phyloP scores from a whole-genome alignment of 345 rosid genomes.

The Toxicodendron radicans region DNA sequence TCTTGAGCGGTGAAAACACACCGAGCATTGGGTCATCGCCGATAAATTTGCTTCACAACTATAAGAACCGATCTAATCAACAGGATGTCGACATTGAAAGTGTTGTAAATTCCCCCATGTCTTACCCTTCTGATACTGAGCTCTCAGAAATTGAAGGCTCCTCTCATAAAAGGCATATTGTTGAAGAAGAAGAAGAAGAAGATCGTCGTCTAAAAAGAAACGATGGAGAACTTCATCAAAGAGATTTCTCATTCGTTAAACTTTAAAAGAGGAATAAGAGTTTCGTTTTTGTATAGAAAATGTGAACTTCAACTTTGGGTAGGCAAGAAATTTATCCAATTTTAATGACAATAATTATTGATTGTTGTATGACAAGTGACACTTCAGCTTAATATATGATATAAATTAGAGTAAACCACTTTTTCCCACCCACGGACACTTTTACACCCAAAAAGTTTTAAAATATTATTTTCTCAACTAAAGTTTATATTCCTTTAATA shows the following conservation, averaged over 20 bases:
- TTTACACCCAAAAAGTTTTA: too few relatives aligned
- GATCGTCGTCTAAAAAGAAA: not conserved
- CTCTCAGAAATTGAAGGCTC: constrained; percentile 25
- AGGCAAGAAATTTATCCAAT: not conserved
- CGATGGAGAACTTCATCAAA: not conserved
- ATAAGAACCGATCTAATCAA: constrained; percentile 10
- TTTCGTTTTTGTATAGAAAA: too few relatives aligned
- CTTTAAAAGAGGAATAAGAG: not conserved
- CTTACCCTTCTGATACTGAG: constrained; percentile 27
- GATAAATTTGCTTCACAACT: constrained; percentile 25
- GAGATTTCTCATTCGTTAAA: constrained; percentile 27
- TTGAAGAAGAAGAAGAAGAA: too few relatives aligned
- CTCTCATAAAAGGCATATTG: not conserved
- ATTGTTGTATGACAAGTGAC: not conserved
- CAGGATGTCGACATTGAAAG: not conserved
- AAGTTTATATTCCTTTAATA: too few relatives aligned
- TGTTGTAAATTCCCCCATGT: constrained; percentile 18
- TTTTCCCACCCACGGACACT: too few relatives aligned
- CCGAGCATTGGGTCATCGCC: constrained; percentile 35
- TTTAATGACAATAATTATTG: not conserved
- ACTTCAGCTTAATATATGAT: too few relatives aligned
- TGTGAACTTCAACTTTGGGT: too few relatives aligned
- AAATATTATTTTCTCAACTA: too few relatives aligned
- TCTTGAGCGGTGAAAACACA: constrained; percentile 29
- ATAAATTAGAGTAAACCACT: too few relatives aligned